Evolutionary conservation across 2,329 filamentous ascomycete genomes (phyloP).

Genomic region (Xylaria sp.): DNA sequence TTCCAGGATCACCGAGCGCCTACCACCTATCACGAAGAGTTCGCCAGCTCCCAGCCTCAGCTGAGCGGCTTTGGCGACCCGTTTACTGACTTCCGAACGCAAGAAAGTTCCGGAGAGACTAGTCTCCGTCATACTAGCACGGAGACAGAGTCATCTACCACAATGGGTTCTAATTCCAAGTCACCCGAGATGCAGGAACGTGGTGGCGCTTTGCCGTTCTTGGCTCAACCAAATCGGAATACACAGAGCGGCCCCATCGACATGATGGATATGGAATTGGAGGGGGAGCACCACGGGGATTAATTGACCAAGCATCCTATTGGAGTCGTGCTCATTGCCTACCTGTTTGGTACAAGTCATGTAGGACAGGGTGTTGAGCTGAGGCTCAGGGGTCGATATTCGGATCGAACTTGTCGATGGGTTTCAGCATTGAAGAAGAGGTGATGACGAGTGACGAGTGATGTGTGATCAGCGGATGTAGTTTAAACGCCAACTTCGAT

Average conservation of each 20-base stretch:
- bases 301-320: background rate
- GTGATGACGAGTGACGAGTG: no score
- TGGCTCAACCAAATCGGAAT: constrained; percentile 26
- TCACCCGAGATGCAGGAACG: constrained; percentile 52
- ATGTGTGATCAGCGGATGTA: no score
- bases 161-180: constrained; percentile 20
- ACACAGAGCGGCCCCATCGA: constrained; percentile 29
- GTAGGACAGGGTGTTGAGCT: no score
- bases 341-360: no score
- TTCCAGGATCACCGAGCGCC: constrained; percentile 3
- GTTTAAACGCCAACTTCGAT: no score
- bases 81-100: constrained; percentile 22
- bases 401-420: no score
- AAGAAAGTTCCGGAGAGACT: constrained; percentile 16
- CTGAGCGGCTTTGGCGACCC: constrained; percentile 26
- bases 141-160: constrained; percentile 10
- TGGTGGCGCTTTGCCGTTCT: constrained; percentile 31
- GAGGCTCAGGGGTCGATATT: no score
- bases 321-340: background rate
- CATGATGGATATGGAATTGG: constrained; percentile 45
- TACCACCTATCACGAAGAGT: constrained; percentile 10
- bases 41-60: constrained; percentile 7
- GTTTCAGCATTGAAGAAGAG: no score
- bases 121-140: background rate
- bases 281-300: constrained; percentile 22